Evolutionary conservation across 257 asterid genomes (phyloP).

Genomic region (Solanum dulcamara): DNA sequence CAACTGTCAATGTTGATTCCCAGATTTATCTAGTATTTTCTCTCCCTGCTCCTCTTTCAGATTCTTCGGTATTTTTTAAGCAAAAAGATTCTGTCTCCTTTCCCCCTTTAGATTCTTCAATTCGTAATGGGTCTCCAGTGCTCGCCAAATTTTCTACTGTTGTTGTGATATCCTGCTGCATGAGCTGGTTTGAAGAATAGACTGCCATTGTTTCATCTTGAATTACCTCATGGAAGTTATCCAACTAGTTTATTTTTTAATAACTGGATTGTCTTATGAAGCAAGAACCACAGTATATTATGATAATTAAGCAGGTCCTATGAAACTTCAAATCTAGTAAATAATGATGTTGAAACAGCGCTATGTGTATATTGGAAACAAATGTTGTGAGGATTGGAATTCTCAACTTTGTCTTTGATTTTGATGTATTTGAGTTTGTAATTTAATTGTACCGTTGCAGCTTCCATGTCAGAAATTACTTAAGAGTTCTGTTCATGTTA

Average conservation of each 20-base stretch:
- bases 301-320: background rate
- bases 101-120: too few relatives aligned
- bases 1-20: too few relatives aligned
- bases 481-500: background rate
- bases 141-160: too few relatives aligned
- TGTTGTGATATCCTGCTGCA: too few relatives aligned
- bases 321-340: background rate
- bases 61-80: too few relatives aligned
- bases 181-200: too few relatives aligned
- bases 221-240: too few relatives aligned
- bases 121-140: too few relatives aligned
- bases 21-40: too few relatives aligned
- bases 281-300: background rate
- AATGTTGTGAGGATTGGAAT: background rate
- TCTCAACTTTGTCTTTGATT: background rate
- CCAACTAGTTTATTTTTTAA: background rate
- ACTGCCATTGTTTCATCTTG: too few relatives aligned
- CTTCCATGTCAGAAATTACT: background rate
- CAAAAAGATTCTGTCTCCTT: too few relatives aligned
- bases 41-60: too few relatives aligned
- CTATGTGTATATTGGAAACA: background rate
- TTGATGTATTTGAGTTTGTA: background rate
- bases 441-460: background rate
- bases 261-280: background rate
- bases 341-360: background rate